These are phyloP conservation scores for Termitomyces sp. DNA, from an alignment of 768 basidiomycete genomes.

Conservation along the genomic window DNA sequence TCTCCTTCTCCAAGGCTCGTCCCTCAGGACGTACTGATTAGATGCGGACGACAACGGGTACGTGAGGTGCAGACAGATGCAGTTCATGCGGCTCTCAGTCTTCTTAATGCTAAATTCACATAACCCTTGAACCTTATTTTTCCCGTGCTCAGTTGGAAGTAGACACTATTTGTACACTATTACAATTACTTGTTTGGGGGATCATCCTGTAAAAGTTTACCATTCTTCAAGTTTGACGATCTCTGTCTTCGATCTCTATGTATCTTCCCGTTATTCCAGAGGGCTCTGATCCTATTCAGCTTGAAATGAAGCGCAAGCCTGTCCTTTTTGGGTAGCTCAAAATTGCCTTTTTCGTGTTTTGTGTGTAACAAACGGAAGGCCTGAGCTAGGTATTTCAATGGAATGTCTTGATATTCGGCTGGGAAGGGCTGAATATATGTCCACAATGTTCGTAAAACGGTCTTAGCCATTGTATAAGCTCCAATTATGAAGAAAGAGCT, in stretches of 20 bases:
- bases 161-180: not conserved
- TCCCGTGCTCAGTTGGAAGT: not conserved
- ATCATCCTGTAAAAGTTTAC: not conserved
- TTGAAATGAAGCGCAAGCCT: conserved; percentile 32
- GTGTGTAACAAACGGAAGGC: conserved; percentile 40
- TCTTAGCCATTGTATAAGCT: conserved; percentile 42
- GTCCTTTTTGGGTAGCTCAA: conserved; percentile 22
- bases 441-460: conserved; percentile 60
- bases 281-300: conserved; percentile 18
- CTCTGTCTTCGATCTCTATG: not conserved
- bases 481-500: conserved; percentile 61
- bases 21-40: conserved; percentile 54
- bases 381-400: conserved; percentile 39
- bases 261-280: conserved; percentile 5
- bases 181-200: not conserved
- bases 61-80: conserved; percentile 69
- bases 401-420: conserved; percentile 31
- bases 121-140: conserved; percentile 11
- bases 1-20: conserved; percentile 46
- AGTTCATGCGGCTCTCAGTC: conserved; percentile 67
- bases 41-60: conserved; percentile 56
- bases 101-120: conserved; percentile 63
- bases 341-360: conserved; percentile 8
- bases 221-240: not conserved
- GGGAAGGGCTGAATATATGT: conserved; percentile 58